Evolutionary conservation across 768 basidiomycete species (phyloP).

Genomic region (Russula lepida): DNA sequence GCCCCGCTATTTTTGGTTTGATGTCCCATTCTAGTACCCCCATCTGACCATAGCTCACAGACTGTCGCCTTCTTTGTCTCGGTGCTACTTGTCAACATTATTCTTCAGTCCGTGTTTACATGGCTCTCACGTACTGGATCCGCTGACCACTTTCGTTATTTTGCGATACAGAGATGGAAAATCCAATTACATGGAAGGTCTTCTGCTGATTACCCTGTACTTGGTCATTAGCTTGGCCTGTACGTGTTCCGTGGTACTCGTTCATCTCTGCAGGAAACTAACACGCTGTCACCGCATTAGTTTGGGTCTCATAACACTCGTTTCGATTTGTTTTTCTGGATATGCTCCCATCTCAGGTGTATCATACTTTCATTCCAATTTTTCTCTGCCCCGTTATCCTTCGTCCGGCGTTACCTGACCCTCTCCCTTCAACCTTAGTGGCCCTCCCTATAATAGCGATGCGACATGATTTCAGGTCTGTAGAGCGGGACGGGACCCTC

Average conservation of each 20-base stretch:
- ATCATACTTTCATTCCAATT: background rate
- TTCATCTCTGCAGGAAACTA: background rate
- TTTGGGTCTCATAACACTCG: conserved; percentile 37
- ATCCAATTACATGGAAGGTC: conserved; percentile 88
- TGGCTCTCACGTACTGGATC: background rate
- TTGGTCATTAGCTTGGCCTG: conserved; percentile 75
- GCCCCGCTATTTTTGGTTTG: background rate
- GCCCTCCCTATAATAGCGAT: no score
- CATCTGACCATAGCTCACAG: conserved; percentile 27
- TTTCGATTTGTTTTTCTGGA: background rate
- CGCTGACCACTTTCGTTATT: background rate
- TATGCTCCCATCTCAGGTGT: background rate
- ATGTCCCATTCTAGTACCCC: background rate
- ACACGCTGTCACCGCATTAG: conserved; percentile 22
- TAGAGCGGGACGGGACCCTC: background rate
- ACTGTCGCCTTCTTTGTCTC: conserved; percentile 83
- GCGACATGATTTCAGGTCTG: background rate
- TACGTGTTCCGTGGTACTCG: conserved; percentile 31
- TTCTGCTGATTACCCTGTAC: conserved; percentile 70
- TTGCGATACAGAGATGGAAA: conserved; percentile 57
- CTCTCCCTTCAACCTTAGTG: background rate
- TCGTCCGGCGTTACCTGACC: background rate
- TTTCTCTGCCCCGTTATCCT: background rate
- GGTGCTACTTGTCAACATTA: conserved; percentile 78
- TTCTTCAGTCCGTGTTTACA: conserved; percentile 49